These are phyloP conservation scores for Aspergillus fischeri DNA, from an alignment of 2,329 filamentous ascomycete genomes.

Conservation along the genomic window DNA sequence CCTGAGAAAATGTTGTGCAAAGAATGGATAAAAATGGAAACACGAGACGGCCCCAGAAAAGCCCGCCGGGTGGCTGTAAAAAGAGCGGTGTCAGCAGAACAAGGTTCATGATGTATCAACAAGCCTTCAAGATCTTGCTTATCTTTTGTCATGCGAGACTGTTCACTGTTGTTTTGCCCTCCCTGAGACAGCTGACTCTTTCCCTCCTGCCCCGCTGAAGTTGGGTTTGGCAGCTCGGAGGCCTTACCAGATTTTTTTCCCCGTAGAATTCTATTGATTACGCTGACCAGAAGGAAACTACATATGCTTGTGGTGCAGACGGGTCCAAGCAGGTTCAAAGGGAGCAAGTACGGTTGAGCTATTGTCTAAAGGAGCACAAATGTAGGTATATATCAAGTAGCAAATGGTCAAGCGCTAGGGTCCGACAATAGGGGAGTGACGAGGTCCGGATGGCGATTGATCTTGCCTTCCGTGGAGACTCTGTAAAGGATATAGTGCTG, in stretches of 20 bases:
- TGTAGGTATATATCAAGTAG: background rate
- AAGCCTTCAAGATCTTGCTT: background rate
- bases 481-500: slow-evolving; percentile 85
- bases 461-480: slow-evolving; percentile 21
- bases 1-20: background rate
- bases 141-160: background rate
- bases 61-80: background rate
- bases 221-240: background rate
- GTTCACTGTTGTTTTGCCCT: background rate
- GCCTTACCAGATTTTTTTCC: background rate
- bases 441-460: slow-evolving; percentile 15
- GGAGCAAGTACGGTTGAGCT: background rate
- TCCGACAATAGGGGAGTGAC: slow-evolving; percentile 28
- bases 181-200: background rate
- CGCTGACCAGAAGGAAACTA: background rate
- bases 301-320: background rate
- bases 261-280: background rate
- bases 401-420: slow-evolving; percentile 1
- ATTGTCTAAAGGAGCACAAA: background rate
- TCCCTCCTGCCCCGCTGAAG: background rate
- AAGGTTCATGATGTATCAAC: background rate
- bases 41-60: background rate
- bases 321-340: background rate
- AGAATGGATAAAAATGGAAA: background rate
- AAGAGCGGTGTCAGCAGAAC: background rate